These are phyloP conservation scores for Orychophragmus violaceus DNA, from an alignment of 345 rosid species.

Conservation along the genomic window DNA sequence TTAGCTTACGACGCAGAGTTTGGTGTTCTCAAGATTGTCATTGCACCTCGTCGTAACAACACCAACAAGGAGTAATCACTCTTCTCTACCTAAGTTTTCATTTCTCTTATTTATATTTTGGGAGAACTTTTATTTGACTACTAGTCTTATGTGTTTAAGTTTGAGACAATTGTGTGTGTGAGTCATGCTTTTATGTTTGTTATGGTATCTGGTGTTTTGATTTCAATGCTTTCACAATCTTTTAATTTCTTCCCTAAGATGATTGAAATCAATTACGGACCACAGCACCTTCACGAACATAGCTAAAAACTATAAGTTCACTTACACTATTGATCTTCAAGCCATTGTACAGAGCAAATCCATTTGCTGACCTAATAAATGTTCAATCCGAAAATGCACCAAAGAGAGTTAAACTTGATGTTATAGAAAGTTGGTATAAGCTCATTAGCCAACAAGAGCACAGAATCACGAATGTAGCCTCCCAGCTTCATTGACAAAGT, in stretches of 20 bases:
- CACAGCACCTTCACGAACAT: not conserved
- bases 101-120: not conserved
- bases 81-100: not conserved
- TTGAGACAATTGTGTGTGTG: not conserved
- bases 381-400: not conserved
- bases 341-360: slow-evolving; percentile 45
- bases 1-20: not conserved
- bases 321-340: slow-evolving; percentile 67
- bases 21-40: not conserved
- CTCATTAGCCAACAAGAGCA: not conserved
- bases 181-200: not conserved
- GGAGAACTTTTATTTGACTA: not conserved
- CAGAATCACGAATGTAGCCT: slow-evolving; percentile 35
- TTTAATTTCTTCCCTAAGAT: not conserved
- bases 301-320: too few relatives aligned
- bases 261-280: not conserved
- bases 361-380: not conserved
- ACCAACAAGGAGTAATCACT: not conserved
- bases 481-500: slow-evolving; percentile 53
- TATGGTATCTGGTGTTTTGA: not conserved
- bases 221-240: not conserved
- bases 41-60: not conserved
- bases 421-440: slow-evolving; percentile 48
- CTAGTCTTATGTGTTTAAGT: not conserved
- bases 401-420: not conserved